Evolutionary conservation across 2,329 filamentous ascomycete species (phyloP).

Genomic region (Ascochyta clinopodiicola): DNA sequence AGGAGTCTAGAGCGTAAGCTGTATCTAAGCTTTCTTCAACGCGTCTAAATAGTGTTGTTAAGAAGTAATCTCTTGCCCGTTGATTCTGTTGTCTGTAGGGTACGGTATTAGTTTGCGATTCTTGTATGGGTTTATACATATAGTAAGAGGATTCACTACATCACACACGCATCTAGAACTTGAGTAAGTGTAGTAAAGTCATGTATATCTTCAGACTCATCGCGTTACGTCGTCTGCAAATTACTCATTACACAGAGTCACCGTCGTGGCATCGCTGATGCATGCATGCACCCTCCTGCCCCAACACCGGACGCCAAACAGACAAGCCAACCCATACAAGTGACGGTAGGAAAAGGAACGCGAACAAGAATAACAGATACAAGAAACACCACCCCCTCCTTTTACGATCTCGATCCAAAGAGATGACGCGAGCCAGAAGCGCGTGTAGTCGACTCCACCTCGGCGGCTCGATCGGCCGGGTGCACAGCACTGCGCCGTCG

Average conservation of each 20-base stretch:
- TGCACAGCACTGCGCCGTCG: slow-evolving; percentile 13
- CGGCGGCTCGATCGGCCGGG: slow-evolving; percentile 2
- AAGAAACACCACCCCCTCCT: background rate
- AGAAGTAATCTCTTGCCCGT: no score
- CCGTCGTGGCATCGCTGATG: slow-evolving; percentile 7
- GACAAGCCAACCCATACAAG: slow-evolving; percentile 10
- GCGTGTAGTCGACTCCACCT: background rate
- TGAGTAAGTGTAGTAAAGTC: no score
- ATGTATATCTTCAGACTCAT: no score
- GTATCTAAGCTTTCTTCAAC: no score
- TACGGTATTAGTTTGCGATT: no score
- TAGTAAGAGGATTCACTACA: no score
- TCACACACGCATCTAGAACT: no score
- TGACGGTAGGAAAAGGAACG: background rate
- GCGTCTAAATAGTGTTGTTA: no score
- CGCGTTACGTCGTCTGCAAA: no score
- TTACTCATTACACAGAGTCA: background rate
- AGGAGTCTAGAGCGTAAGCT: no score
- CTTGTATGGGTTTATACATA: no score
- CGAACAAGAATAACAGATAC: slow-evolving; percentile 1
- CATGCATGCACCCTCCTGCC: background rate
- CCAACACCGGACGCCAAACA: slow-evolving; percentile 10
- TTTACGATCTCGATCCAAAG: background rate
- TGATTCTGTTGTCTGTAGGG: no score
- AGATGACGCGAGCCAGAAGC: slow-evolving; percentile 1